A percentile compares a stretch with the other conserved stretches of the same genome.
Evolutionary conservation across 148 eudicot species (phyloP).

Genomic region (Rhododendron kiyosumense): DNA sequence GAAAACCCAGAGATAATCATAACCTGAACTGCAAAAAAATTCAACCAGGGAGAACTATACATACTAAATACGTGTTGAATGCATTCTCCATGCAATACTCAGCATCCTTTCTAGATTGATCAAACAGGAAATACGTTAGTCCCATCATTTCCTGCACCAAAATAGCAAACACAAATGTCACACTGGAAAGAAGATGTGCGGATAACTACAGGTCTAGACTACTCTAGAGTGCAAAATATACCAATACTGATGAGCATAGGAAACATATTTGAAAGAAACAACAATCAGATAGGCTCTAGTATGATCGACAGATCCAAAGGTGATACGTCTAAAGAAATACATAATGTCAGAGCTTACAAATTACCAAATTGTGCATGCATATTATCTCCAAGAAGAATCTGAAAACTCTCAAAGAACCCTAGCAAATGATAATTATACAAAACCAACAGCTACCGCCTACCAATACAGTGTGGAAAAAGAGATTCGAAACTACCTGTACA

Average conservation of each 20-base stretch:
- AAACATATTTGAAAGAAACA: neutral
- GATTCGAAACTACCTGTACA: slow-evolving; percentile 60
- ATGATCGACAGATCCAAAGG: neutral
- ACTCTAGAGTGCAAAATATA: neutral
- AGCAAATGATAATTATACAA: neutral
- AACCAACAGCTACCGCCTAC: slow-evolving; percentile 7
- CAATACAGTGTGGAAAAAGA: neutral
- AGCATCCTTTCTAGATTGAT: slow-evolving; percentile 90
- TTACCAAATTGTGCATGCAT: neutral
- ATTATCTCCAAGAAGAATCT: neutral
- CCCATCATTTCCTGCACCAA: slow-evolving; percentile 92
- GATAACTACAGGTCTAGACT: neutral
- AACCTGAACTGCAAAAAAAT: neutral
- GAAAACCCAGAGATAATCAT: neutral
- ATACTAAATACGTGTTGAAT: slow-evolving; percentile 72
- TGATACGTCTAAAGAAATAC: neutral
- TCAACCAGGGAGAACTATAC: slow-evolving; percentile 15
- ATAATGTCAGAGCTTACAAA: neutral
- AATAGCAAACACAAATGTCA: neutral
- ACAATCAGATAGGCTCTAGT: neutral
- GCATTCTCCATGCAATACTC: slow-evolving; percentile 98
- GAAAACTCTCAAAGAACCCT: neutral
- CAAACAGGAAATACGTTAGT: slow-evolving; percentile 78
- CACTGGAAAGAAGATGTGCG: neutral
- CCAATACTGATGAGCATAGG: neutral